phyloP scores from a whole-genome alignment of 108 stramenopile genomes.

The Cyclotella baltica region DNA sequence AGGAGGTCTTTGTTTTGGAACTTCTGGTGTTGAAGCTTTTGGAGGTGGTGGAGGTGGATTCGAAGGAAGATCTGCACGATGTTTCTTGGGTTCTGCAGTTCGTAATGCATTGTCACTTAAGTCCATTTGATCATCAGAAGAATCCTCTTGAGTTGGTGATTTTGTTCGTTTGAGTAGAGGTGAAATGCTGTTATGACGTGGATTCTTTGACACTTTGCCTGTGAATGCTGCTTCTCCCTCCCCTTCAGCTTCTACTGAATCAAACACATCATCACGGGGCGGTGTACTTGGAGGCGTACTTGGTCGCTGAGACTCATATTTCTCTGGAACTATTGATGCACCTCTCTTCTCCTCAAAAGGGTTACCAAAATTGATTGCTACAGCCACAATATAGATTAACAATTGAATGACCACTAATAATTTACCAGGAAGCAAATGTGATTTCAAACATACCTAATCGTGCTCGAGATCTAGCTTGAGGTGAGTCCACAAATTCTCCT shows the following conservation, averaged over 20 bases:
- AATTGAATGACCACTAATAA: neutral
- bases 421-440: neutral
- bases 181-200: slow-evolving; percentile 16
- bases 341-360: slow-evolving; percentile 81
- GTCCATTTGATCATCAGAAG: neutral
- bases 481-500: slow-evolving; percentile 76
- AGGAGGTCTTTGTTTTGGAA: slow-evolving; percentile 29
- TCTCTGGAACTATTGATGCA: slow-evolving; percentile 70
- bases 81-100: neutral
- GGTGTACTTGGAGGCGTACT: slow-evolving; percentile 76
- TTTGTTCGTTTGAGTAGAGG: slow-evolving; percentile 24
- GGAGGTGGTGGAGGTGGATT: slow-evolving; percentile 37
- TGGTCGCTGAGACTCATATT: slow-evolving; percentile 64
- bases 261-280: slow-evolving; percentile 73
- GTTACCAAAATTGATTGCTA: slow-evolving; percentile 80
- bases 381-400: neutral
- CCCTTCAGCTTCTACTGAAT: slow-evolving; percentile 63
- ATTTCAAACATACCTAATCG: slow-evolving; percentile 38
- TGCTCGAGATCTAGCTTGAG: slow-evolving; percentile 66
- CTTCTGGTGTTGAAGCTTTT: neutral
- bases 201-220: slow-evolving; percentile 45
- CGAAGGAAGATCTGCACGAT: neutral
- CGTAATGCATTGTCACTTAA: neutral
- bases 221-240: slow-evolving; percentile 83
- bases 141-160: slow-evolving; percentile 10